phyloP scores from a whole-genome alignment of 768 basidiomycete species.

The Rhodosporidiobolus sp. region DNA sequence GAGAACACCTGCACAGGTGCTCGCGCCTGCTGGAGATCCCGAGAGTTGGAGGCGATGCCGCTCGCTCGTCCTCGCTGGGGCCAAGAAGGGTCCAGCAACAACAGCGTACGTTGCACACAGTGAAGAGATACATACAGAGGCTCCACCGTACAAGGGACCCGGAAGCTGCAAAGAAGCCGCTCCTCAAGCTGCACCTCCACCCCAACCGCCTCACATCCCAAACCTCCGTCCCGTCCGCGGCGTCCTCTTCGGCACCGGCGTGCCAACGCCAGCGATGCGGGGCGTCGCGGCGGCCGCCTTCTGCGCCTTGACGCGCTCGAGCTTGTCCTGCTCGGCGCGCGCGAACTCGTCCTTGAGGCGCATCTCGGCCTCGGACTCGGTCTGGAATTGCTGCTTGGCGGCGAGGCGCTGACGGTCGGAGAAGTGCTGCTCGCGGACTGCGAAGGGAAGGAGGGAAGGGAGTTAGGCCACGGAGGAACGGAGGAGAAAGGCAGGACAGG shows the following conservation, averaged over 20 bases:
- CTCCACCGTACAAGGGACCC: no score
- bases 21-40: no score
- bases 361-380: constrained; percentile 40
- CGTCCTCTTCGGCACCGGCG: constrained; percentile 32
- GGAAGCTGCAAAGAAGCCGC: no score
- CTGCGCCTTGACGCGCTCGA: constrained; percentile 32
- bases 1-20: no score
- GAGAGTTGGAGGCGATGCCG: no score
- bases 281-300: constrained; percentile 42
- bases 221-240: constrained; percentile 32
- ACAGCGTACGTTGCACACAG: no score
- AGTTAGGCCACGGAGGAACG: not conserved
- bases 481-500: not conserved
- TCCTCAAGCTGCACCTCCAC: no score
- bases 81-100: no score
- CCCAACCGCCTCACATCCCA: constrained; percentile 17
- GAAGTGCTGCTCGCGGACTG: constrained; percentile 96
- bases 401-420: constrained; percentile 66
- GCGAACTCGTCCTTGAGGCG: constrained; percentile 38
- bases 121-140: no score
- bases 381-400: constrained; percentile 28
- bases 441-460: constrained; percentile 47
- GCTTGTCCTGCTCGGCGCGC: constrained; percentile 37
- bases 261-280: constrained; percentile 37
- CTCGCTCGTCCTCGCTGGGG: no score